Conservation (phyloP, 345 rosid species). For the Boechera retrofracta region DNA sequence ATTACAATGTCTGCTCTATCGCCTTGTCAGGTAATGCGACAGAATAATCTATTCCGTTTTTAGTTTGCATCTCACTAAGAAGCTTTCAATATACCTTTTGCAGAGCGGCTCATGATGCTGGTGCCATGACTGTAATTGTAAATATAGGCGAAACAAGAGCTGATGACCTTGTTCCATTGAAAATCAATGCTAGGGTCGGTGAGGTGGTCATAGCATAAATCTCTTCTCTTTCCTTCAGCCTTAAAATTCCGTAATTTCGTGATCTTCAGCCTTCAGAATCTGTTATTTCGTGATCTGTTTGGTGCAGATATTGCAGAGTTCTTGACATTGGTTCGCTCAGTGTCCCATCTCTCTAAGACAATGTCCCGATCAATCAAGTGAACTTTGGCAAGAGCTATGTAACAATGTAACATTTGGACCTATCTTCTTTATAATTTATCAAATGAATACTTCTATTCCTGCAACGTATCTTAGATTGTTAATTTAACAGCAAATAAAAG, state of each 20-base stretch:
- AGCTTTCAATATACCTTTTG: constrained; percentile 16
- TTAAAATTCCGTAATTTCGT: too few relatives aligned
- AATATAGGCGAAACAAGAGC: constrained; percentile 83
- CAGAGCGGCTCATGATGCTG: constrained; percentile 90
- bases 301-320: constrained; percentile 58
- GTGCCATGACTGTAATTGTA: constrained; percentile 84
- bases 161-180: constrained; percentile 75
- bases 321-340: constrained; percentile 73
- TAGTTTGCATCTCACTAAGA: constrained; percentile 8
- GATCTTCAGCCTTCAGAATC: neutral
- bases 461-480: constrained; percentile 1
- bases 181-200: constrained; percentile 76
- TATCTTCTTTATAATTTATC: too few relatives aligned
- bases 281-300: constrained; percentile 12
- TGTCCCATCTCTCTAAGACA: constrained; percentile 55
- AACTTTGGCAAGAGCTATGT: neutral
- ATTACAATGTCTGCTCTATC: constrained; percentile 94
- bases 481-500: too few relatives aligned
- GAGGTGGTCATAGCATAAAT: constrained; percentile 55
- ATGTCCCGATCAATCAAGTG: neutral
- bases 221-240: neutral
- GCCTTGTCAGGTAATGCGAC: constrained; percentile 68
- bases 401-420: neutral
- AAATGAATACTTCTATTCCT: too few relatives aligned
- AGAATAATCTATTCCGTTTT: neutral